These are phyloP conservation scores for Dendrobium chrysotoxum DNA, from an alignment of 106 monocot genomes.

Conservation along the genomic window DNA sequence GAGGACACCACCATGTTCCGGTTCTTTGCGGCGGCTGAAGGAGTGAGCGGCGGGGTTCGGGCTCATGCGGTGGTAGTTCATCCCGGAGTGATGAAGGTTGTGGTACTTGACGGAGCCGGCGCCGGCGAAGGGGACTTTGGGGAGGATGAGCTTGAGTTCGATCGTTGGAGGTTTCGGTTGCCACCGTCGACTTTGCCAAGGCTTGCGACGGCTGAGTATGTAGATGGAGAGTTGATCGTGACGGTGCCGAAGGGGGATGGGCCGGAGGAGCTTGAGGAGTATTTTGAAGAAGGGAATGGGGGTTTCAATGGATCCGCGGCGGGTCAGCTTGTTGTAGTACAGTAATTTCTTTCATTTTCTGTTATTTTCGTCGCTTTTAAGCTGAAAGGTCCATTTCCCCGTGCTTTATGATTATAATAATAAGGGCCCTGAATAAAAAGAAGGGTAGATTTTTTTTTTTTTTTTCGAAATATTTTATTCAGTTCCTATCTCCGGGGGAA, in stretches of 20 bases:
- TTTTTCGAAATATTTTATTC: background rate
- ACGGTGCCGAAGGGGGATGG: slow-evolving; percentile 43
- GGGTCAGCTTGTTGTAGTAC: slow-evolving; percentile 14
- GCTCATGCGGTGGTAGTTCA: slow-evolving; percentile 34
- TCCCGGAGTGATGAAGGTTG: slow-evolving; percentile 55
- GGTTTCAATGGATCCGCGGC: background rate
- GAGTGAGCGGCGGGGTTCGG: slow-evolving; percentile 14
- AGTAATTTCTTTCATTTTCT: background rate
- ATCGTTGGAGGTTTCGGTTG: slow-evolving; percentile 58
- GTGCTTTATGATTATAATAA: background rate
- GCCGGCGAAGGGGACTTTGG: background rate
- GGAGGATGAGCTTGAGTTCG: slow-evolving; percentile 34
- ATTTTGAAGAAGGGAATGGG: background rate
- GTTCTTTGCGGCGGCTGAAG: slow-evolving; percentile 24
- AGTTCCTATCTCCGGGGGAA: background rate
- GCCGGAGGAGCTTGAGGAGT: slow-evolving; percentile 7
- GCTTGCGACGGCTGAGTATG: slow-evolving; percentile 33
- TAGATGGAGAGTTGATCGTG: slow-evolving; percentile 38
- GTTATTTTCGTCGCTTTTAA: background rate
- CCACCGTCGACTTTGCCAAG: slow-evolving; percentile 30
- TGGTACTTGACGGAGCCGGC: slow-evolving; percentile 15
- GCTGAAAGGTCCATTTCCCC: background rate
- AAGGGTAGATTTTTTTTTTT: background rate
- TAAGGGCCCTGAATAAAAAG: background rate
- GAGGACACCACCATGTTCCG: slow-evolving; percentile 29